Evolutionary conservation across 140 eudicot species (phyloP), one percentile per base, ranked within the genome.

Genomic region (Cichorium intybus): DNA sequence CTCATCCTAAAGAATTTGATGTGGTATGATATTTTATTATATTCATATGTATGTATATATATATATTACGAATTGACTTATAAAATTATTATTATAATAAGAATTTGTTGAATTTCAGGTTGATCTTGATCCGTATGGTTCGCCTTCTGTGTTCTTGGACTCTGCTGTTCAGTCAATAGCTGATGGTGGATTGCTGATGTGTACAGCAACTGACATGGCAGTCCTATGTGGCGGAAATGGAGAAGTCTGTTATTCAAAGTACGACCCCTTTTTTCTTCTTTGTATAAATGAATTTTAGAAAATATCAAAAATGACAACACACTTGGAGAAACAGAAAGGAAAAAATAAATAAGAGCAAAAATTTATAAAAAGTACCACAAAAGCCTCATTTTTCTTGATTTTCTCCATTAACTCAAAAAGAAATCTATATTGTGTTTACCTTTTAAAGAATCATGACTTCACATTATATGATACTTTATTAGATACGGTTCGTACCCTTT

Each of bases 161-260:
- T 88, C 97, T 41, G 99, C 99, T 21, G 85, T 93, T 76, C 99
- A 93, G 69, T 93, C 97, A 12, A 77, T 88, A 75, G 88, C 70
- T 68, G 97, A 93, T 76, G 99, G 99, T 41, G 99, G 99, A 66
- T 70, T 93, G 73, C 82, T 93, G 47, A 88, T 93, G 97, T 93
- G 99, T 68, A 93, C 99, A 2, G 97, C 99, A 29, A 93, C 99
- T 26, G 99, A 93, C 76, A 83, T 93, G 97, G 99, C 99, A 0
- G 99, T 93, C 70, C 82, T 93, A 18, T 93, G 99, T 81, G 99
- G 95, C 47, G 88, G 88, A 68, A 85, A 84, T 66, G 97, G 94
- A 18, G 99, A 93, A 87, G 99, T 93, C 29, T 93, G 99, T 85
- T 93, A 88, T 77, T 93, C 99, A 60, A 93, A 93, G 99, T 93